phyloP scores from a whole-genome alignment of 2,329 filamentous ascomycete species.

The Cadophora sp. region DNA sequence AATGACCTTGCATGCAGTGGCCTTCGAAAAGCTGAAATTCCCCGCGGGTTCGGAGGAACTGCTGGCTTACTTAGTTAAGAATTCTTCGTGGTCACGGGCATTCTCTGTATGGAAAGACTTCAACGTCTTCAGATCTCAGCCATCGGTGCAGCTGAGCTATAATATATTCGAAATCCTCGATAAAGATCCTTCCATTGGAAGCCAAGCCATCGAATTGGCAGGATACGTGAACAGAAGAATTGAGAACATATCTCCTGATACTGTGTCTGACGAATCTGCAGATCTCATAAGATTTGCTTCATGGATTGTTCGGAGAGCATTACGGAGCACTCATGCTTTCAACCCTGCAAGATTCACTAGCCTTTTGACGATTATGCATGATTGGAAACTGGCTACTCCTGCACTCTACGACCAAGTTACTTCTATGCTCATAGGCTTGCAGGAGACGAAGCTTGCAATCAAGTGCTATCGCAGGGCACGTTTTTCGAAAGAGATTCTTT shows the following conservation, averaged over 20 bases:
- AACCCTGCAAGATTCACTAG: constrained; percentile 27
- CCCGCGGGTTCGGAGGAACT: constrained; percentile 38
- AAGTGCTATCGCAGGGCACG: constrained; percentile 39
- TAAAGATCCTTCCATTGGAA: constrained; percentile 25
- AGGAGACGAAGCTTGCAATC: constrained; percentile 33
- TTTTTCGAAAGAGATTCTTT: constrained; percentile 20
- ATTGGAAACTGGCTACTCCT: constrained; percentile 33
- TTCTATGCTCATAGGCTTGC: constrained; percentile 32
- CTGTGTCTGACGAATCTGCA: constrained; percentile 5
- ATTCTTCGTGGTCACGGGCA: constrained; percentile 38
- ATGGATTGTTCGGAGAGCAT: constrained; percentile 29
- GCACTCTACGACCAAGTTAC: constrained; percentile 33
- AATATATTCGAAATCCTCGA: constrained; percentile 32
- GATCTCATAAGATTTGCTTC: constrained; percentile 32
- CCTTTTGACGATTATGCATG: constrained; percentile 34
- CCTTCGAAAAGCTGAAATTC: constrained; percentile 28
- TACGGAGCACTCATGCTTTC: constrained; percentile 31
- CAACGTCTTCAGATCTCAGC: constrained; percentile 16
- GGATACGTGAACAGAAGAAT: constrained; percentile 28
- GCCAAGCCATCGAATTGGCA: constrained; percentile 30
- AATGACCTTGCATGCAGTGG: constrained; percentile 34
- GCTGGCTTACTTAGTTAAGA: constrained; percentile 36
- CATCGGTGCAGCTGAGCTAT: constrained; percentile 9
- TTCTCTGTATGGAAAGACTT: constrained; percentile 36
- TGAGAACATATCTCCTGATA: not conserved